Conservation (phyloP, 1,284 basidiomycete species). For the Microbotryum silenes-acaulis region DNA sequence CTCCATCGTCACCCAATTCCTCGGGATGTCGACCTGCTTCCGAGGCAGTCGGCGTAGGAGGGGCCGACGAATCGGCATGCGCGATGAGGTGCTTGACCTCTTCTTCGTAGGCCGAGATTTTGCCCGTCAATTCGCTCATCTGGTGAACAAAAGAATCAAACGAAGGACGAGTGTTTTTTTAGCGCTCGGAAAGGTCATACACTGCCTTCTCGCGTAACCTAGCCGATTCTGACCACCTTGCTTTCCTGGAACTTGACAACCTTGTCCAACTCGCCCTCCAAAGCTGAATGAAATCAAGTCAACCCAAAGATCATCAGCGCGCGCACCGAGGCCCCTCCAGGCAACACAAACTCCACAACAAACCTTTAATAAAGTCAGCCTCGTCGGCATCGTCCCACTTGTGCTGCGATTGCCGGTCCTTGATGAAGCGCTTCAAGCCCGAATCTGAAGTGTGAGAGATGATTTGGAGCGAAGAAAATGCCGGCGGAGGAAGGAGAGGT, state of each 20-base stretch:
- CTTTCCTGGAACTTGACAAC: slow-evolving; percentile 88
- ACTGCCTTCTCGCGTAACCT: background rate
- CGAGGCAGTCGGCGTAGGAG: slow-evolving; percentile 30
- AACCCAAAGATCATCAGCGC: too few relatives aligned
- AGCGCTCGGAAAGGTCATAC: background rate
- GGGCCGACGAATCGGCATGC: slow-evolving; percentile 33
- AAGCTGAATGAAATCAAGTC: slow-evolving; percentile 31
- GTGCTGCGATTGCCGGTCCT: slow-evolving; percentile 57
- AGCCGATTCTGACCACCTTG: slow-evolving; percentile 53
- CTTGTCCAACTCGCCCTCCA: slow-evolving; percentile 87
- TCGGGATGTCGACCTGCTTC: slow-evolving; percentile 51
- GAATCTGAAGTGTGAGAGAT: slow-evolving; percentile 36
- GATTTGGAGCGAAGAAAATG: background rate
- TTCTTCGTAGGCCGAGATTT: slow-evolving; percentile 72
- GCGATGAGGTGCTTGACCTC: slow-evolving; percentile 66
- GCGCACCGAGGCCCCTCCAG: too few relatives aligned
- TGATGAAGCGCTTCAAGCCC: slow-evolving; percentile 78
- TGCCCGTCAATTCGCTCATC: slow-evolving; percentile 72
- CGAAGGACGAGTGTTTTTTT: slow-evolving; percentile 1
- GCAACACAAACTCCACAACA: background rate
- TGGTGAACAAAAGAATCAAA: slow-evolving; percentile 36
- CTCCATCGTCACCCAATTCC: slow-evolving; percentile 46
- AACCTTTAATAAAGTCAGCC: slow-evolving; percentile 61
- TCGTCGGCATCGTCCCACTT: slow-evolving; percentile 72
- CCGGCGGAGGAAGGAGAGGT: background rate